Evolutionary conservation across 2,329 filamentous ascomycete species (phyloP), one percentile per base, ranked within the genome.

Genomic region (Penicillium sp.): DNA sequence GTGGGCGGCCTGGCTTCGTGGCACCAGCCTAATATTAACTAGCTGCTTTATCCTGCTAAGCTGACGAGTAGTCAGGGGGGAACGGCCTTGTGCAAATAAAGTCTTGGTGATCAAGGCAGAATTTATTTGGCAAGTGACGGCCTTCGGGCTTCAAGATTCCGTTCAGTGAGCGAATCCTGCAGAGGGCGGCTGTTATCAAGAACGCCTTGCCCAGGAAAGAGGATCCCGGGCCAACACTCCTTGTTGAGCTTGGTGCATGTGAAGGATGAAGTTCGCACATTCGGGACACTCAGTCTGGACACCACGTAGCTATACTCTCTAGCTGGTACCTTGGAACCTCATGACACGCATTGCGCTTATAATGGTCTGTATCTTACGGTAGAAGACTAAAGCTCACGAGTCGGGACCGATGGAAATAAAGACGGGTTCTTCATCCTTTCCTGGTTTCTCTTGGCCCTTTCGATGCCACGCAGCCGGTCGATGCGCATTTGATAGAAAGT

Each of bases 401-500:
- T 48, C 2, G 93, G 93, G 1, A 95, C 91, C 43, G 90, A 89
- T 1, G 95, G 95, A 69, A 98, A 98, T 57, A 89, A 85, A 26
- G 82, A 84, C 1, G 91, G 90, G 69, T 92, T 89, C 61, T 85
- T 88, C 58, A 96, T 74, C 45, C 91, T 85, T 72, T 97, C 91
- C 44, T 88, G 86, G 68, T 93, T 95, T 52, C 90, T 82, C 74
- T 87, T 96, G 11, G 91, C 89, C 53, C 87, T 81, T 69, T 95
- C 90, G n/a, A 84, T 84, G 72, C 90, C 89, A 44, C 87, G 84
- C 69, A 92, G 88, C 70, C 89, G 89, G 71, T 91, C 86, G 50
- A 96, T 72, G 16, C 95, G 86, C 78, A 92, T 90, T 65, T 93
- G 89, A 71, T 91, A 96, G 75, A 99, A 96, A 26, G 86, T 84